Percentiles rank a stretch among this genome's conserved stretches.
phyloP scores from a whole-genome alignment of 345 rosid genomes.

The Populus euphratica region DNA sequence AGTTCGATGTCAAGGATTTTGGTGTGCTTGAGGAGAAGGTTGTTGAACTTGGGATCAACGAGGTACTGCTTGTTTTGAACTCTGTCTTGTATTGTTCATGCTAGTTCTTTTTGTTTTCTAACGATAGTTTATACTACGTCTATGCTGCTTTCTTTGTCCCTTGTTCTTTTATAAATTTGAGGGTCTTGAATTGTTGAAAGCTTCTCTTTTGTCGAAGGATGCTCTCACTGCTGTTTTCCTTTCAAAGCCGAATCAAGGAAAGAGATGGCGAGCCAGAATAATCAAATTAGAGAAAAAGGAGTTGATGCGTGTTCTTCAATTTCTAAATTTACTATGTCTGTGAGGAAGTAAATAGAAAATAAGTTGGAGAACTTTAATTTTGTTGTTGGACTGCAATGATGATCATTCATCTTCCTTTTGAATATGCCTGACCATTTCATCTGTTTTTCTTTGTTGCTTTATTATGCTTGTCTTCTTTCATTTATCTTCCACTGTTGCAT shows the following conservation, averaged over 20 bases:
- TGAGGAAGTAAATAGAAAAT: background rate
- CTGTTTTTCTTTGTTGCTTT: background rate
- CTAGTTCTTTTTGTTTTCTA: too few relatives aligned
- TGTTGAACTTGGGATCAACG: slow-evolving; percentile 14
- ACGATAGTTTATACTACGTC: too few relatives aligned
- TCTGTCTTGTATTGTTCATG: too few relatives aligned
- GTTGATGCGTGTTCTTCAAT: too few relatives aligned
- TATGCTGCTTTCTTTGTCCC: too few relatives aligned
- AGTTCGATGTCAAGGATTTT: slow-evolving; percentile 2
- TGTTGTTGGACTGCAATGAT: background rate
- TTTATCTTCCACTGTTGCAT: background rate
- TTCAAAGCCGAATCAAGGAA: background rate
- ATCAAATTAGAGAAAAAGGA: too few relatives aligned
- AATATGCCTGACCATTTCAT: background rate
- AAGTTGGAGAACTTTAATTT: too few relatives aligned
- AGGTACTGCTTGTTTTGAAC: background rate
- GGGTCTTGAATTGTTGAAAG: too few relatives aligned
- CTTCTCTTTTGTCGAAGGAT: too few relatives aligned
- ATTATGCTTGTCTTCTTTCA: background rate
- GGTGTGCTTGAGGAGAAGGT: slow-evolving; percentile 6
- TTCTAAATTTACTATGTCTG: background rate
- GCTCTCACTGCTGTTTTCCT: background rate
- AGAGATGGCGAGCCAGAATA: background rate
- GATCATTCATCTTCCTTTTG: too few relatives aligned
- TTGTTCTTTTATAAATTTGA: too few relatives aligned